These are phyloP conservation scores for Xylaria sp. DNA, from an alignment of 2,329 filamentous ascomycete genomes.

Conservation along the genomic window DNA sequence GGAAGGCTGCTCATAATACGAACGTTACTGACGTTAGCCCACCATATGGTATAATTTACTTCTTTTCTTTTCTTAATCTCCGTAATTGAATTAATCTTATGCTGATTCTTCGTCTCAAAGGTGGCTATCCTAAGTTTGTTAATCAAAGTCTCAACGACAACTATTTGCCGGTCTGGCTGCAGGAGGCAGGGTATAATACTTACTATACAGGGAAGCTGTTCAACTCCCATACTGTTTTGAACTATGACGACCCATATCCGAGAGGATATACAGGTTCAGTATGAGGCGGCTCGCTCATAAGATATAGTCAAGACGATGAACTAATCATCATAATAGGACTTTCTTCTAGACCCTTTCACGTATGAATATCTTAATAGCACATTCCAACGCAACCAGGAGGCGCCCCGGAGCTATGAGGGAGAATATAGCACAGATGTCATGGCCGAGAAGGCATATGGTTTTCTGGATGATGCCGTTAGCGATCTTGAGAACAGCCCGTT, in stretches of 20 bases:
- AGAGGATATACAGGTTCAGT: conserved; percentile 41
- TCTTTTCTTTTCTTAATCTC: too few species aligned
- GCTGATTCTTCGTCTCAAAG: conserved; percentile 30
- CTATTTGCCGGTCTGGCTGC: conserved; percentile 63
- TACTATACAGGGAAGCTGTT: conserved; percentile 65
- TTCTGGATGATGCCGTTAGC: conserved; percentile 65
- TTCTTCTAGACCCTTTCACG: conserved; percentile 69
- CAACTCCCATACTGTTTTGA: conserved; percentile 54
- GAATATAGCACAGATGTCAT: conserved; percentile 61
- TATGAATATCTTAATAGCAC: conserved; percentile 72
- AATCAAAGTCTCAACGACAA: conserved; percentile 58
- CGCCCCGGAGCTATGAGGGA: conserved; percentile 44
- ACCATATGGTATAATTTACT: conserved; percentile 56
- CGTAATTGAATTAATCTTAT: too few species aligned
- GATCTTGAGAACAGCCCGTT: conserved; percentile 62
- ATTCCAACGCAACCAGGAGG: conserved; percentile 64
- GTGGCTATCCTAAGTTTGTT: conserved; percentile 61
- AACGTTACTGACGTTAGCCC: conserved; percentile 61
- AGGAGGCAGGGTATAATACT: conserved; percentile 61
- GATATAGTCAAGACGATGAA: not conserved
- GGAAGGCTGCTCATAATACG: conserved; percentile 65
- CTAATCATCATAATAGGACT: conserved; percentile 38
- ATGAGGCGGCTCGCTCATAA: conserved; percentile 34
- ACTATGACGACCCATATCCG: conserved; percentile 51
- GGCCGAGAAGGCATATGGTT: conserved; percentile 61